Conservation (phyloP, 371 early-diverging fungal species). For the Mortierella sp. region DNA sequence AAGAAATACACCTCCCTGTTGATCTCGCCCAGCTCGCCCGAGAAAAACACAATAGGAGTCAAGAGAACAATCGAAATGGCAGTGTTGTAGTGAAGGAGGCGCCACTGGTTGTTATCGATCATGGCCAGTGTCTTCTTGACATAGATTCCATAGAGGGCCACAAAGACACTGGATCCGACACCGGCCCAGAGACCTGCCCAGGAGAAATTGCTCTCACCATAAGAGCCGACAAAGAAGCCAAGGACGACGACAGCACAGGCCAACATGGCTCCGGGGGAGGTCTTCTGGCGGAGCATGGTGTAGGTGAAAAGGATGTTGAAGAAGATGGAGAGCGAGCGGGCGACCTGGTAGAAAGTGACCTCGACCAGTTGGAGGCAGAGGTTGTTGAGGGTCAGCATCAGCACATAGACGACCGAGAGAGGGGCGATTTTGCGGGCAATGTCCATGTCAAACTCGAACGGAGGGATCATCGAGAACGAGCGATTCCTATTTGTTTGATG, state of each 20-base stretch:
- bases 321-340: conserved; percentile 79
- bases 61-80: conserved; percentile 74
- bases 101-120: conserved; percentile 84
- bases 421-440: conserved; percentile 74
- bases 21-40: conserved; percentile 74
- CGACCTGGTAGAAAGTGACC: conserved; percentile 83
- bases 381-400: conserved; percentile 81
- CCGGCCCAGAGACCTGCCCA: conserved; percentile 79
- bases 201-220: conserved; percentile 80
- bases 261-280: conserved; percentile 67
- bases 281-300: conserved; percentile 70
- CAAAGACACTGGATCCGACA: conserved; percentile 78
- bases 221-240: conserved; percentile 81
- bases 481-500: conserved; percentile 55
- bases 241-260: conserved; percentile 77
- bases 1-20: conserved; percentile 65
- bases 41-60: conserved; percentile 70
- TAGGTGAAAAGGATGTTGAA: conserved; percentile 81
- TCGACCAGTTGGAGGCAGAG: conserved; percentile 79
- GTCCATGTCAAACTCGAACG: conserved; percentile 72
- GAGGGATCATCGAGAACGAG: conserved; percentile 76
- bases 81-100: conserved; percentile 81
- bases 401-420: conserved; percentile 77
- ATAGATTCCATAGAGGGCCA: conserved; percentile 82
- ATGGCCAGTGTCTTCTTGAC: conserved; percentile 77